Evolutionary conservation across 768 basidiomycete species (phyloP), one percentile per base, ranked within the genome.

Genomic region (Phallus indusiatus): DNA sequence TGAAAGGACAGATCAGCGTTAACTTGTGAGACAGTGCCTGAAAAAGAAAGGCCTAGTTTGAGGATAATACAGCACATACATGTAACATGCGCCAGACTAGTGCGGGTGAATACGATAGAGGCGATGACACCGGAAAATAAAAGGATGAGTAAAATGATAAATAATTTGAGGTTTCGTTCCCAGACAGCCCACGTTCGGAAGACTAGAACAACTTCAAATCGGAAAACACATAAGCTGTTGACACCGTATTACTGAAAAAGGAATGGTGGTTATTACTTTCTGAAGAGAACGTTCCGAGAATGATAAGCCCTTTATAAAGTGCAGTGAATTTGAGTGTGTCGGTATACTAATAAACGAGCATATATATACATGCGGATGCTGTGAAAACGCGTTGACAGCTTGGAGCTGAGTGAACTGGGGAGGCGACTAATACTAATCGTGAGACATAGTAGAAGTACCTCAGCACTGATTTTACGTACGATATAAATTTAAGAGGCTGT

Each of bases 121-220:
- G 11, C 5, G 48, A 56, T 34, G 4, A 4, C 18, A 6, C 46
- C 20, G 12, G 10, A 5, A 1, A 14, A 8, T 28, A 22, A 18
- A 21, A 34, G 34, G 6, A 14, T 48, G 12, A 55, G 54, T 35
- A 55, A 36, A 20, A 24, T 22, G n/a, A 55, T 55, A 35, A 42
- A 34, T 17, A 55, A 14, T 24, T 36, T 55, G 54, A 14, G 36
- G n/a, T 48, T 17, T 36, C 17, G 14, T 18, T 46, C 54, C 55
- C 55, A 56, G 21, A 56, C 24, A 5, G 55, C 55, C 55, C 55
- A 56, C n/a, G 55, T 56, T 18, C 55, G 47, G 24, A 48, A 56
- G 34, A 56, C 24, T 14, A 56, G 22, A 22, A 56, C 55, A 28
- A 35, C 55, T 56, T 21, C 4, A 18, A 7, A 3, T 2, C n/a